Conservation (phyloP, 2,329 filamentous ascomycete species). For the Pseudophaeomoniella oleicola region DNA sequence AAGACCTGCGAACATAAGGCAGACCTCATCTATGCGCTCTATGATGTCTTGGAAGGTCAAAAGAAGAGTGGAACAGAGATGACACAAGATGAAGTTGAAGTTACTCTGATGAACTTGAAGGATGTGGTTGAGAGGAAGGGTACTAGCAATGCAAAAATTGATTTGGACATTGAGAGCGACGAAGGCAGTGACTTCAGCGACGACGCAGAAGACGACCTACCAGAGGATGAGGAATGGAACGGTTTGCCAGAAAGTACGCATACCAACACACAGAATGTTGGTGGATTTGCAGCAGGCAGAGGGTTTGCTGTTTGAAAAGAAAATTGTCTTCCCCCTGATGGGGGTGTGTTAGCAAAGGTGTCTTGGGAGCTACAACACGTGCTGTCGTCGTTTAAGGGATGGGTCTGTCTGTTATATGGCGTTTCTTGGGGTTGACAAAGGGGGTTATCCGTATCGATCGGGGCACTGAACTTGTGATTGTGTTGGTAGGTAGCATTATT, state of each 20-base stretch:
- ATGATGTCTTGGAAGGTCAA: conserved; percentile 72
- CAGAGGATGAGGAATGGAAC: conserved; percentile 8
- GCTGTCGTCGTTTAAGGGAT: too few species aligned
- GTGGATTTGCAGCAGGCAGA: background rate
- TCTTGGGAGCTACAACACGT: too few species aligned
- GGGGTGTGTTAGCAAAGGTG: too few species aligned
- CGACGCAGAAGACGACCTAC: conserved; percentile 6
- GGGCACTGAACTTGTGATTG: too few species aligned
- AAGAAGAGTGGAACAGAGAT: conserved; percentile 50
- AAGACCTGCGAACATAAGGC: conserved; percentile 56
- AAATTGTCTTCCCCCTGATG: background rate
- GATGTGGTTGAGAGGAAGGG: conserved; percentile 2
- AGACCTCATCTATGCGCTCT: conserved; percentile 67
- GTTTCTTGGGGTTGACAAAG: too few species aligned
- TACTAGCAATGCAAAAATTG: conserved; percentile 6
- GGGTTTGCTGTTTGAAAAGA: background rate
- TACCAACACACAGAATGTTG: background rate
- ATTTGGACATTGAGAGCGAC: conserved; percentile 9
- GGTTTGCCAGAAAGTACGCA: conserved; percentile 1
- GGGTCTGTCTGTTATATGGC: too few species aligned
- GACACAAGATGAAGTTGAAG: conserved; percentile 47
- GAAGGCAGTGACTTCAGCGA: background rate
- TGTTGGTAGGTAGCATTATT: too few species aligned
- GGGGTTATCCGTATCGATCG: too few species aligned
- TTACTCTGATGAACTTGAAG: conserved; percentile 37